Base-by-base conservation (phyloP, 2,329 filamentous ascomycete genomes). In the Coniochaeta ligniaria region DNA sequence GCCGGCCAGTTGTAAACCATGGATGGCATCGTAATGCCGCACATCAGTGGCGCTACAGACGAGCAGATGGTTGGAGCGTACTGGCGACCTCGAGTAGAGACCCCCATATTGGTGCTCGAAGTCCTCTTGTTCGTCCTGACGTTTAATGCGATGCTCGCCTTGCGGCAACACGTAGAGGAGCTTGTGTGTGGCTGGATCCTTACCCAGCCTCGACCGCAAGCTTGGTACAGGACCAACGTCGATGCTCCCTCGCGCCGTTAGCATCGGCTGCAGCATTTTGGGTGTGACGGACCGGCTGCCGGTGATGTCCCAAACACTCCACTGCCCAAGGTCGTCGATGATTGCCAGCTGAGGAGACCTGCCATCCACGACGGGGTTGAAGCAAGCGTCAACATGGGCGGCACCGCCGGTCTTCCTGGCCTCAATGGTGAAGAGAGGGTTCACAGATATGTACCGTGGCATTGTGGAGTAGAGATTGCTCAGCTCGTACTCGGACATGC, bases 251-350 rank as follows among this genome's bases (percentile, higher is more conserved):
- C 74, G 75, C 58, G 72, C 71, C 20, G 60, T 67, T 36, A 75
- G 67, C 8, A 69, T 70, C 20, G 73, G 68, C 12, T 66, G 74
- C 35, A 74, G 65, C 9, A 67, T 71, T 33, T 69, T 74, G 22
- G 73, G 71, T 24, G 71, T 68, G 12, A 71, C 68, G 20, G 72
- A 70, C 68, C 63, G 68, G 35, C 61, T 76, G 59, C 74, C 76
- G 14, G 66, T 65, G 26, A 89, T 74, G 62, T 89, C 80, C 85
- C 87, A 91, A 4, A 91, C 71, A 50, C 77, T 85, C 90, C 89
- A 93, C 61, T 76, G 77, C 1, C 88, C 89, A 36, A 74, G 74
- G 58, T 84, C 78, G 66, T 92, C 87, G 20, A 92, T 76, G 28
- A 92, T 76, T 17, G 80, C 86, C 59, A 92, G 73, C 66, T 89